A percentile compares a stretch with the other conserved stretches of the same genome.
These are phyloP conservation scores for Adansonia rubrostipa DNA, from an alignment of 441 rosid genomes.

Conservation along the genomic window DNA sequence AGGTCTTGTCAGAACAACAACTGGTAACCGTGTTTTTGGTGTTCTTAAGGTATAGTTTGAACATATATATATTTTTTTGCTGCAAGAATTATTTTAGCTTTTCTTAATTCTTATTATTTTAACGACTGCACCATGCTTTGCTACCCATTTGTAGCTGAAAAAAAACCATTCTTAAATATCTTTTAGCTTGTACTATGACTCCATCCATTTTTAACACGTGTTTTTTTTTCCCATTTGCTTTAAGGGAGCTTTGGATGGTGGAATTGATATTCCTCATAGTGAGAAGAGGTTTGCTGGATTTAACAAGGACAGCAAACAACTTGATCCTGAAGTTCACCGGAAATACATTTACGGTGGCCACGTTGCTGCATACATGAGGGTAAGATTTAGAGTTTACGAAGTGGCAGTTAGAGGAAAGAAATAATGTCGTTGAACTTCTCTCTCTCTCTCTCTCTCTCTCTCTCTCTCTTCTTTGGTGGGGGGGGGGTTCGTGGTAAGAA, in stretches of 20 bases:
- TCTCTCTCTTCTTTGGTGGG: no score
- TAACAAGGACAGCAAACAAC: constrained; percentile 68
- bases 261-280: constrained; percentile 87
- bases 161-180: neutral
- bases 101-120: neutral
- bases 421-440: neutral
- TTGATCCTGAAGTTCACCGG: constrained; percentile 76
- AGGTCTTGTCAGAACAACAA: constrained; percentile 73
- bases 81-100: neutral
- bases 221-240: neutral
- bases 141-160: neutral
- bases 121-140: neutral
- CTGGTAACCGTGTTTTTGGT: constrained; percentile 38
- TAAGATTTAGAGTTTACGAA: constrained; percentile 25
- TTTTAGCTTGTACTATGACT: neutral
- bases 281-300: constrained; percentile 92
- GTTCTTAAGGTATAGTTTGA: constrained; percentile 65
- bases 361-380: constrained; percentile 78
- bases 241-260: constrained; percentile 88
- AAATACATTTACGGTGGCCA: constrained; percentile 35
- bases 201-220: neutral
- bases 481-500: no score
- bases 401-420: neutral
- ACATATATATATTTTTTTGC: neutral
- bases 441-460: no score